Evolutionary conservation across 2,329 filamentous ascomycete genomes (phyloP).

Genomic region (Karstenula rhodostoma): DNA sequence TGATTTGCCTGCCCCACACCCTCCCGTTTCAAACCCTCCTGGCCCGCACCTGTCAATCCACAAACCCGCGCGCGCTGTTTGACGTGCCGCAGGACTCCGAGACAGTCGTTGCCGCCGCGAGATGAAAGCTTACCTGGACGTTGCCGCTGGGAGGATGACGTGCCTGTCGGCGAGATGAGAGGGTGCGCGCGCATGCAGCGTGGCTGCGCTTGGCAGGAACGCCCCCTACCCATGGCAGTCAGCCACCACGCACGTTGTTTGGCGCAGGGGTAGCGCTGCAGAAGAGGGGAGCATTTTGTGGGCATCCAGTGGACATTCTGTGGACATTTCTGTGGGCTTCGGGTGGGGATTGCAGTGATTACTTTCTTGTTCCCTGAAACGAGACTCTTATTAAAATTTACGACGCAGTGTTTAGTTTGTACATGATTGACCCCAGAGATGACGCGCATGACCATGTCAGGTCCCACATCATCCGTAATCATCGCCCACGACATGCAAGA

Average conservation of each 20-base stretch:
- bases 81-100: not conserved
- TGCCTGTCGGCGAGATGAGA: not conserved
- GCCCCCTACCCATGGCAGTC: not conserved
- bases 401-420: not conserved
- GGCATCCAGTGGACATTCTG: no score
- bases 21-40: not conserved
- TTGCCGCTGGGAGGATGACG: not conserved
- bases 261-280: not conserved
- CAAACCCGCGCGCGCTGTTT: not conserved
- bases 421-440: not conserved
- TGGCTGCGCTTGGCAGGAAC: not conserved
- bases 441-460: not conserved
- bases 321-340: no score
- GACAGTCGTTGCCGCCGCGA: not conserved
- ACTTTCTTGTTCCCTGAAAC: no score
- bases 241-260: not conserved
- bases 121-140: not conserved
- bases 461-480: not conserved
- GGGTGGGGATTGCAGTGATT: not conserved
- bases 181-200: not conserved
- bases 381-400: slow-evolving; percentile 7
- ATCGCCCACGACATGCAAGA: not conserved
- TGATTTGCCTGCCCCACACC: not conserved
- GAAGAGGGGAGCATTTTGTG: not conserved
- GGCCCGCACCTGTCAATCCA: not conserved